Base-by-base conservation (phyloP, 495 filamentous ascomycete genomes). In the Friedmanniomyces endolithicus region DNA sequence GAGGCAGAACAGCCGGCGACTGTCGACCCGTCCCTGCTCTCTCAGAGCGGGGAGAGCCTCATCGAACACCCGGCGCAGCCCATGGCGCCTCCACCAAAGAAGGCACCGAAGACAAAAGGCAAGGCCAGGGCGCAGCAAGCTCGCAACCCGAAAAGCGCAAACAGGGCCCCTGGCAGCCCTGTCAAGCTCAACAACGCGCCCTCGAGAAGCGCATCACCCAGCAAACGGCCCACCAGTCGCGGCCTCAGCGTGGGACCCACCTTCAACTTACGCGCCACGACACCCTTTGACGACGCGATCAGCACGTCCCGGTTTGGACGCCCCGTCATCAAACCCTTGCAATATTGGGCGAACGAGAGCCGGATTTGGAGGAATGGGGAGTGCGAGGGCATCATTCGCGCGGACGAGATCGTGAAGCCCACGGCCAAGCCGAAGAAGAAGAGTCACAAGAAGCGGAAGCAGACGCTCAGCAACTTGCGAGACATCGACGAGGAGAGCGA, bases 301-400 rank as follows among this genome's bases (percentile, higher is more conserved):
- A 63, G 58, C 37, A 74, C 67, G 22, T 80, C 79, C 22, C 77
- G 80, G 44, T 80, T 73, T 23, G 80, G 77, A 11, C 71, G 83
- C 44, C 69, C 72, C 4, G 75, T 74, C 14, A 77, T 89, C 52
- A 79, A 84, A 56, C 92, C 92, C 7, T 67, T 96, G n/a, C 79
- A 83, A 35, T 90, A 74, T 65, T 97, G 92, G 92, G 81, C 79
- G 50, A 87, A 87, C 52, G 92, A 97, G 64, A 78, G 78, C 23
- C 75, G 84, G 51, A 75, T 88, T 1, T 88, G 82, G 65, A 79
- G 74, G 8, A 75, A 83, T 55, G 76, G 75, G 29, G 73, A 72
- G 6, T 80, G 92, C 49, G 81, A 86, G 57, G 86, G 84, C 58
- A 74, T 96, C 37, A 76, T 89, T 27, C 80, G 90, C 11, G 78